Evolutionary conservation across 768 basidiomycete genomes (phyloP).

Genomic region (Auriscalpium microsporum): DNA sequence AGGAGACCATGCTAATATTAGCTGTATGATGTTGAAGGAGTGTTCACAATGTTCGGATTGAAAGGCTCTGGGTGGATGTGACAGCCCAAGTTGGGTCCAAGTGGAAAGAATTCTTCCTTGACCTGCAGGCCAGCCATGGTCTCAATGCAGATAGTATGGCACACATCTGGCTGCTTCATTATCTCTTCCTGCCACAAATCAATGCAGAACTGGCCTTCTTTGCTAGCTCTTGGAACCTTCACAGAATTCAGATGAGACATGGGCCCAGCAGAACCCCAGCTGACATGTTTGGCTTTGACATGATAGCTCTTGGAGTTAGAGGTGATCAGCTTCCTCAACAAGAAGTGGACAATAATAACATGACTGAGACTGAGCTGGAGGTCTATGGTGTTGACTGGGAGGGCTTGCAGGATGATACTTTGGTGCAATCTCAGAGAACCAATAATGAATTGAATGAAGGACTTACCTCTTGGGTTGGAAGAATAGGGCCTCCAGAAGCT

Average conservation of each 20-base stretch:
- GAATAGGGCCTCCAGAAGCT: background rate
- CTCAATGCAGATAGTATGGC: background rate
- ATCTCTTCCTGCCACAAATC: constrained; percentile 18
- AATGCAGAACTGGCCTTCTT: constrained; percentile 15
- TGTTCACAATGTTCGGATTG: constrained; percentile 18
- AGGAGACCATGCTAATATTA: constrained; percentile 1
- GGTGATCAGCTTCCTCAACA: background rate
- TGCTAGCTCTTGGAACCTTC: constrained; percentile 17
- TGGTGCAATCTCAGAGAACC: background rate
- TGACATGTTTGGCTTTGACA: constrained; percentile 18
- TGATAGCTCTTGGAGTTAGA: constrained; percentile 1
- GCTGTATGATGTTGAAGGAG: constrained; percentile 6
- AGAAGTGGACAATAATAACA: background rate
- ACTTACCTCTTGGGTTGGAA: background rate
- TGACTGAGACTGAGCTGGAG: constrained; percentile 1
- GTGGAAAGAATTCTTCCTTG: background rate
- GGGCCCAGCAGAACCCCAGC: constrained; percentile 14
- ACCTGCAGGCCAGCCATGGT: constrained; percentile 13
- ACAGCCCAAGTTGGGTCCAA: background rate
- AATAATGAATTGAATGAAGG: background rate
- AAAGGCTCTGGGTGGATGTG: constrained; percentile 15
- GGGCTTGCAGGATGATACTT: constrained; percentile 1
- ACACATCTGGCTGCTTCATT: constrained; percentile 17
- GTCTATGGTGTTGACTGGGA: constrained; percentile 10
- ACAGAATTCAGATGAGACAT: constrained; percentile 6